Base-by-base conservation (phyloP, 805 yeast genomes). In the Schwanniomyces occidentalis region DNA sequence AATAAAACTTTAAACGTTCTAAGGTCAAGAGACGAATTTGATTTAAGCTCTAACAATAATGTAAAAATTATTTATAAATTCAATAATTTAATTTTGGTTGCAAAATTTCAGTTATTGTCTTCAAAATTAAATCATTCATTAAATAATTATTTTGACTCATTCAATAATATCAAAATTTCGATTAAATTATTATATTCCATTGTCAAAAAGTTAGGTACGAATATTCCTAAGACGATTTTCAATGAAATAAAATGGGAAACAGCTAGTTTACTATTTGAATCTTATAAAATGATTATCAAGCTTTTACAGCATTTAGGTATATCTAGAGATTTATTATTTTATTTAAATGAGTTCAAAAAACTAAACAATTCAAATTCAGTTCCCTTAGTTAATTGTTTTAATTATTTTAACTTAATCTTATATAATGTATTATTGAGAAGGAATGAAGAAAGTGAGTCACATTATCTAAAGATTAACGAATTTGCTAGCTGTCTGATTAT, bases 251-350 rank as follows among this genome's bases (percentile, higher is more conserved):
- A 68, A 41, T 57, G 73, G 58, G 54, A 52, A 16, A 52, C 75
- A 2, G 52, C 71, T 0, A 39, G 37, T 1, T 42, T 52, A 9
- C 49, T 78, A 21, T 48, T 66, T 8, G 46, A 53, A 4, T 45
- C 74, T 3, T 77, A 76, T 43, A 53, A 58, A 5, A 35, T 38
- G 3, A 54, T 77, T 16, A 56, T 78, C 15, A 52, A 62, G 3
- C 47, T 63, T 0, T 63, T 69, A 34, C 56, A 66, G 10, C 71
- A 67, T 23, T 49, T 77, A 24, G 89, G 90, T 0, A 49, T 80
- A 3, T 60, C 79, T 0, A 76, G 76, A 42, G 88, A 83, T 36
- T 69, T 80, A 30, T 69, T 71, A 2, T 78, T 68, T 49, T 82
- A 72, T 54, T 43, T 70, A 3, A 61, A 62, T 5, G 90, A 84